A percentile compares a stretch with the other conserved stretches of the same genome.
Conservation (phyloP, 192 early-diverging fungal species). For the Allomyces javanicus region DNA sequence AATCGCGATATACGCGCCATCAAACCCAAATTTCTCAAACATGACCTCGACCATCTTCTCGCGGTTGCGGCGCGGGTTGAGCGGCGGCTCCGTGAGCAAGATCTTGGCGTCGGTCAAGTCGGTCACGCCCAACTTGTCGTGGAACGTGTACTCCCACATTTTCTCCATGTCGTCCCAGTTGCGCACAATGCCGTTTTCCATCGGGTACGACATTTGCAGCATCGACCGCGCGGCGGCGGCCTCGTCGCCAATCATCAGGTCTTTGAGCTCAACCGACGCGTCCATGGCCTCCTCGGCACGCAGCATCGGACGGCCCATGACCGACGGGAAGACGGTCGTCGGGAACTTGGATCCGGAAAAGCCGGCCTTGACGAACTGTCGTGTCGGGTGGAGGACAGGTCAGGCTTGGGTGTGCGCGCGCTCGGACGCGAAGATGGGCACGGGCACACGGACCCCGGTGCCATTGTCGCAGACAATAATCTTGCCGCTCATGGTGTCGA, state of each 20-base stretch:
- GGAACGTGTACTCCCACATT: slow-evolving; percentile 96
- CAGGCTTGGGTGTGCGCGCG: background rate
- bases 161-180: slow-evolving; percentile 97
- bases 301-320: slow-evolving; percentile 94
- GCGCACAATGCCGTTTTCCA: slow-evolving; percentile 94
- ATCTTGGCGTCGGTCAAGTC: slow-evolving; percentile 80
- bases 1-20: slow-evolving; percentile 80
- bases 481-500: slow-evolving; percentile 16
- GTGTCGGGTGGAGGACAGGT: background rate
- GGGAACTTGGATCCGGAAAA: slow-evolving; percentile 94
- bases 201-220: slow-evolving; percentile 91
- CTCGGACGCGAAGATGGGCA: background rate
- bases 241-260: slow-evolving; percentile 97
- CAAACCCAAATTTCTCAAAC: slow-evolving; percentile 95
- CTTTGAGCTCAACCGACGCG: slow-evolving; percentile 42
- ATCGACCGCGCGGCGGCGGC: slow-evolving; percentile 68
- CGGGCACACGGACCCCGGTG: slow-evolving; percentile 36
- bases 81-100: slow-evolving; percentile 85
- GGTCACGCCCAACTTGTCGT: slow-evolving; percentile 62
- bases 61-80: slow-evolving; percentile 84
- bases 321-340: slow-evolving; percentile 80
- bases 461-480: slow-evolving; percentile 70
- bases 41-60: slow-evolving; percentile 84
- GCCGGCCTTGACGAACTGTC: slow-evolving; percentile 89
- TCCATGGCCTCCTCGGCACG: slow-evolving; percentile 82